Conservation (phyloP, 2,329 filamentous ascomycete species). For the Scedosporium apiospermum region DNA sequence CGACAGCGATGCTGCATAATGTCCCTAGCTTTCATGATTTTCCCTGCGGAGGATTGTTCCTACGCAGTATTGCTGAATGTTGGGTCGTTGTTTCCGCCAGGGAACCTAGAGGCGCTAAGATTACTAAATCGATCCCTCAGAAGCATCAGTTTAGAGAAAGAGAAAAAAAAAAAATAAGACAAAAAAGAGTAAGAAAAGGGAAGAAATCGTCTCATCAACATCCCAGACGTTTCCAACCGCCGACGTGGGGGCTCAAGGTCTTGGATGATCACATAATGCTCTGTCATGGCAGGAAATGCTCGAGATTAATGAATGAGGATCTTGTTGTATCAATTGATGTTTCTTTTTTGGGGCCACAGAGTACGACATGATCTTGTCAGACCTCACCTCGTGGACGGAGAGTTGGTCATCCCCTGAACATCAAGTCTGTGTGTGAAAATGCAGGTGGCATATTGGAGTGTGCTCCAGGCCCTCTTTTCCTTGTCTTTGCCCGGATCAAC, state of each 20-base stretch:
- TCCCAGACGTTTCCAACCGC: not conserved
- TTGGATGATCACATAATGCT: slow-evolving; percentile 4
- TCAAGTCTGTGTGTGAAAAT: not conserved
- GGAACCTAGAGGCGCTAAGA: not conserved
- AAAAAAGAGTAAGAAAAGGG: not conserved
- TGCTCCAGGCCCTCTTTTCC: not conserved
- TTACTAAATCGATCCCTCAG: not conserved
- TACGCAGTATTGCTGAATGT: too few species aligned
- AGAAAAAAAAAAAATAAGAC: not conserved
- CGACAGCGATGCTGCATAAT: not conserved
- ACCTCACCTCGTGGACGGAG: not conserved
- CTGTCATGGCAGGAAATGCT: slow-evolving; percentile 2
- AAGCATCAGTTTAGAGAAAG: not conserved
- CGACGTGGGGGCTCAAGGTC: not conserved
- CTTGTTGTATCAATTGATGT: not conserved
- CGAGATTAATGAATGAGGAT: not conserved
- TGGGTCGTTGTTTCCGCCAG: too few species aligned
- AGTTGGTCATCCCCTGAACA: not conserved
- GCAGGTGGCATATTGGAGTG: not conserved
- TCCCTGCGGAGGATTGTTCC: too few species aligned
- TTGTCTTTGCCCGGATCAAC: not conserved
- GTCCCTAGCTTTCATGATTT: not conserved
- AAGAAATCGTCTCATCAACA: not conserved
- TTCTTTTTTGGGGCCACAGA: not conserved
- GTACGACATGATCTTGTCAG: not conserved